Evolutionary conservation across 1,139 yeast genomes (phyloP).

Genomic region (Sugiyamaella japonica): DNA sequence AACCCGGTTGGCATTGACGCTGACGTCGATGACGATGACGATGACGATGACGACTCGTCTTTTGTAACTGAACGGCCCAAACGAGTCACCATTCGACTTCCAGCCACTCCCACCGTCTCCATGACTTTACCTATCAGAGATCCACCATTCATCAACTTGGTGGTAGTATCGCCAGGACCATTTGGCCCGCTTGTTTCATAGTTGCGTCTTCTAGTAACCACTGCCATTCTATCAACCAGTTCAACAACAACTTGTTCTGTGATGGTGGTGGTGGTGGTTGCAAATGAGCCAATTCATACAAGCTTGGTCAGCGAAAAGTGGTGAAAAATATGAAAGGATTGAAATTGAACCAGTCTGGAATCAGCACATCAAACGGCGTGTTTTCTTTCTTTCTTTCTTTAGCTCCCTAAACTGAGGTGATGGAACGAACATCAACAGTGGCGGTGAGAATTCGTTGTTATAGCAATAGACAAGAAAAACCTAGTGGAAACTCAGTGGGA

Average conservation of each 20-base stretch:
- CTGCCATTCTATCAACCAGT: slow-evolving; percentile 6
- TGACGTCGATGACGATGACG: too few species aligned
- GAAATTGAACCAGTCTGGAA: background rate
- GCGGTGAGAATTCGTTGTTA: slow-evolving; percentile 10
- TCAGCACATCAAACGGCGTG: slow-evolving; percentile 11
- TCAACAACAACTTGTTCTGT: too few species aligned
- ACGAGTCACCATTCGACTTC: background rate
- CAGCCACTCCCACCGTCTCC: background rate
- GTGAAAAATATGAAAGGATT: too few species aligned
- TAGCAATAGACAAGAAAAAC: slow-evolving; percentile 8
- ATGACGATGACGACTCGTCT: background rate
- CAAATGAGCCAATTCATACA: too few species aligned
- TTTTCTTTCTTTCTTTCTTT: background rate
- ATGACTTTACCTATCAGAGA: background rate
- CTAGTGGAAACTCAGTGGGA: background rate
- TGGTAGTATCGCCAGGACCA: background rate
- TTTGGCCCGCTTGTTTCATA: slow-evolving; percentile 13
- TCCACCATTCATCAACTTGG: background rate
- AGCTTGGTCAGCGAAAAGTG: too few species aligned
- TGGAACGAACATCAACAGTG: background rate
- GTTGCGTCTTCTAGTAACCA: slow-evolving; percentile 15
- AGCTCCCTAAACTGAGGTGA: background rate
- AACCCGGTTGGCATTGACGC: too few species aligned
- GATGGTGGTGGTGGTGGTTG: too few species aligned
- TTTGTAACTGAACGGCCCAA: background rate